Conservation (phyloP, 176 grass and related monocot genomes). For the Eleusine coracana region DNA sequence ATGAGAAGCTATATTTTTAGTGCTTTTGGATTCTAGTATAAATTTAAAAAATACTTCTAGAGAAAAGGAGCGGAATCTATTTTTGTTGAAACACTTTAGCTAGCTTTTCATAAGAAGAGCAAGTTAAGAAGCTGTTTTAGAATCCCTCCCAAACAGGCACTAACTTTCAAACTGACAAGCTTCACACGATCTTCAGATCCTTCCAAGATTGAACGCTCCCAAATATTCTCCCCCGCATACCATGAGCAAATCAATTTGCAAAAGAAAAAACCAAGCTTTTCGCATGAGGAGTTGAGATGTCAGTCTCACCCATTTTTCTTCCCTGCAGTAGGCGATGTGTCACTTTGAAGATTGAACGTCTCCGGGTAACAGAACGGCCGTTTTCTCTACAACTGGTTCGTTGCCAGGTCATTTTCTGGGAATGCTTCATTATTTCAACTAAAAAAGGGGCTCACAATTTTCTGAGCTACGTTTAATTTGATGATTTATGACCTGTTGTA, state of each 20-base stretch:
- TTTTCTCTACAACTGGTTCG: background rate
- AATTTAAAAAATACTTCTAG: too few species aligned
- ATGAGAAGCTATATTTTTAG: too few species aligned
- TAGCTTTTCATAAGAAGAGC: too few species aligned
- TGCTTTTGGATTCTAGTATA: too few species aligned
- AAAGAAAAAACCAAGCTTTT: background rate
- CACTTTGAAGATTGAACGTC: constrained; percentile 27
- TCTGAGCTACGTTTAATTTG: background rate
- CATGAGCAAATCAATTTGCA: background rate
- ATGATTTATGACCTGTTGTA: background rate
- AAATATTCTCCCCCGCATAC: background rate
- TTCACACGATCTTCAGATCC: background rate
- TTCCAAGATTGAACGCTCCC: background rate
- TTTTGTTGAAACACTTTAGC: too few species aligned
- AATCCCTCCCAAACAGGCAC: too few species aligned
- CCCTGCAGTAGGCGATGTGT: constrained; percentile 45
- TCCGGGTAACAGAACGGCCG: constrained; percentile 4
- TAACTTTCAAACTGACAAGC: background rate
- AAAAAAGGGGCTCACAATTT: background rate
- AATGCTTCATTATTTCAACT: background rate
- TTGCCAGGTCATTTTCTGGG: constrained; percentile 46
- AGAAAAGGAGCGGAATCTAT: too few species aligned
- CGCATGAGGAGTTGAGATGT: constrained; percentile 41
- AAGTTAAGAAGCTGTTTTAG: too few species aligned
- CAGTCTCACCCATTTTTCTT: constrained; percentile 13